phyloP scores from a whole-genome alignment of 2,329 filamentous ascomycete species.

The Fusarium clavum region DNA sequence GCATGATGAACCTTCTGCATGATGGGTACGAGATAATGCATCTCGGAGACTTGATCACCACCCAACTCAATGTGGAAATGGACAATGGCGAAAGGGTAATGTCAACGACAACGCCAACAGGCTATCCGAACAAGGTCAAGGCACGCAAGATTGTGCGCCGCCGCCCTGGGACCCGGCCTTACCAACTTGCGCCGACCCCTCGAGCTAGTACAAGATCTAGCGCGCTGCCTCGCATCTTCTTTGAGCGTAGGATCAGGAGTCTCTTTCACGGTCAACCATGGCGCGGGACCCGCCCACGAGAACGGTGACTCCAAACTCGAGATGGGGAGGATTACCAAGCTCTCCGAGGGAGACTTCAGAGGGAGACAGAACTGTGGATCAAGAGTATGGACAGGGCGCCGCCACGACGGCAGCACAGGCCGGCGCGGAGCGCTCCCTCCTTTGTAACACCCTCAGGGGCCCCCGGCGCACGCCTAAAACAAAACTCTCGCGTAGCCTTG shows the following conservation, averaged over 20 bases:
- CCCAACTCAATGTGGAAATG: slow-evolving; percentile 18
- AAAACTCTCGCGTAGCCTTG: slow-evolving; percentile 47
- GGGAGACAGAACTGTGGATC: slow-evolving; percentile 39
- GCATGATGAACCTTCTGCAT: not conserved
- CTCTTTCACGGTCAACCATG: slow-evolving; percentile 28
- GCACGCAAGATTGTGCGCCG: slow-evolving; percentile 22
- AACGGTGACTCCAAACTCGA: slow-evolving; percentile 37
- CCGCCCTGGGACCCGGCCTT: slow-evolving; percentile 42
- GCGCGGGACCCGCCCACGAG: slow-evolving; percentile 28
- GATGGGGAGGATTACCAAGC: slow-evolving; percentile 22
- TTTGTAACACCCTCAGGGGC: slow-evolving; percentile 14
- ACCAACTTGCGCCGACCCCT: slow-evolving; percentile 44
- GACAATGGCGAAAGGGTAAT: slow-evolving; percentile 24
- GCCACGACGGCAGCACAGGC: slow-evolving; percentile 47
- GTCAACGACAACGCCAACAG: slow-evolving; percentile 25
- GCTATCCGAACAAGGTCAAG: slow-evolving; percentile 26
- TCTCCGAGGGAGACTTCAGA: slow-evolving; percentile 39
- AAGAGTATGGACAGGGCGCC: slow-evolving; percentile 43
- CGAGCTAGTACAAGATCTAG: slow-evolving; percentile 41
- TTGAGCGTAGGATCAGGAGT: slow-evolving; percentile 31
- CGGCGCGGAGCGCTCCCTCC: slow-evolving; percentile 41
- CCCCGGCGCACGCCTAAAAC: slow-evolving; percentile 39
- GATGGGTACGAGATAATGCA: slow-evolving; percentile 16
- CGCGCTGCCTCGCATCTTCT: slow-evolving; percentile 32
- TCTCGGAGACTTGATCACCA: slow-evolving; percentile 12